phyloP scores from a whole-genome alignment of 2,329 filamentous ascomycete genomes.

The Didymella glomerata region DNA sequence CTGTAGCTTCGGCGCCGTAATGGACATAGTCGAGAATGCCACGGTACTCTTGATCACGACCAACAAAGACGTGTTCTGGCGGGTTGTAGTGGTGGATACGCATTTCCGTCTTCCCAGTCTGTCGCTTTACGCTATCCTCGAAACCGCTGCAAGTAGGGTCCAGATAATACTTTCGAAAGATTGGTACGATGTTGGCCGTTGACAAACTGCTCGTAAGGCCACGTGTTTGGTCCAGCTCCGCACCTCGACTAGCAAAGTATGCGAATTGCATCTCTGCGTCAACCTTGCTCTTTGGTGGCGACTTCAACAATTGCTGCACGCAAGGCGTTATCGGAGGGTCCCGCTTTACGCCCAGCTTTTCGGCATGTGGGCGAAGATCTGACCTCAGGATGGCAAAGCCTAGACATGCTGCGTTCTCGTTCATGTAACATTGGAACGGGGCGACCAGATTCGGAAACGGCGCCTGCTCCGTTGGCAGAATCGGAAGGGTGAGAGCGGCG shows the following conservation, averaged over 20 bases:
- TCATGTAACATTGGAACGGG: slow-evolving; percentile 82
- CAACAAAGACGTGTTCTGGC: slow-evolving; percentile 82
- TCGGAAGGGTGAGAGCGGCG: slow-evolving; percentile 53
- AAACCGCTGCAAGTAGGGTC: slow-evolving; percentile 44
- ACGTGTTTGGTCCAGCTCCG: slow-evolving; percentile 68
- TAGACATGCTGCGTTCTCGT: slow-evolving; percentile 77
- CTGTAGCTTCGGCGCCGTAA: slow-evolving; percentile 86
- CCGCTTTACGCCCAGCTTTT: slow-evolving; percentile 83
- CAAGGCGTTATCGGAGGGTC: slow-evolving; percentile 83
- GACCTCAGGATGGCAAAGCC: slow-evolving; percentile 80
- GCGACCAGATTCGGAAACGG: slow-evolving; percentile 70
- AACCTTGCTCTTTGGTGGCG: slow-evolving; percentile 72
- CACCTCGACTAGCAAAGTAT: slow-evolving; percentile 81
- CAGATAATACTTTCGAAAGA: slow-evolving; percentile 47
- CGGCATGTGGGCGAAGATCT: slow-evolving; percentile 81
- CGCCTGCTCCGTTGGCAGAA: slow-evolving; percentile 74
- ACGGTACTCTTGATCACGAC: slow-evolving; percentile 74
- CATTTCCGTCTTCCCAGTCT: slow-evolving; percentile 46
- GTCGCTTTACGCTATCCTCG: slow-evolving; percentile 43
- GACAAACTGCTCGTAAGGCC: slow-evolving; percentile 38
- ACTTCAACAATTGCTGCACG: slow-evolving; percentile 74
- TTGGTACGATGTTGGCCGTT: slow-evolving; percentile 50
- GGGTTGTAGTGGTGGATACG: slow-evolving; percentile 64
- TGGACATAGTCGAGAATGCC: slow-evolving; percentile 98
- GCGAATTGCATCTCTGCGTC: slow-evolving; percentile 78